Base-by-base conservation (phyloP, 257 asterid species). In the Leptodermis oblonga region DNA sequence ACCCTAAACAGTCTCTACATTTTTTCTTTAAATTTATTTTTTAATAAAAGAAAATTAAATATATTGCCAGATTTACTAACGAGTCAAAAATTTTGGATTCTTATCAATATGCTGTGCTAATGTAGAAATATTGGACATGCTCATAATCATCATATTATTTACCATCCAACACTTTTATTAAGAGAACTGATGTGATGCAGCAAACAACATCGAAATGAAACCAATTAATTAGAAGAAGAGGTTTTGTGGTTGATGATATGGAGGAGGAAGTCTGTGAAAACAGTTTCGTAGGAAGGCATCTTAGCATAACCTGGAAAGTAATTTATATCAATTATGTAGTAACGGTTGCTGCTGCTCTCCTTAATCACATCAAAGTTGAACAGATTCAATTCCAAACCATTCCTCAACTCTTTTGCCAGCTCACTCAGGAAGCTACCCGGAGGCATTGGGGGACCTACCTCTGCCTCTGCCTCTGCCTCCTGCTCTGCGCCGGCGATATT, bases 251-350 rank as follows among this genome's bases (percentile, higher is more conserved):
- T 78, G 73, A 82, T 72, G 70, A 82, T 61, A 69, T 82, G 95
- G n/a, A 87, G 89, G 71, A 92, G 82, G 71, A 92, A 92, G 61
- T 85, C 87, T 15, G 90, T 86, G 77, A 92, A 68, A 52, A 89
- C 62, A 31, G 76, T 73, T 80, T 89, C 96, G 55, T 84, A 89
- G 12, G 65, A 28, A 0, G 95, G 96, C 83, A 92, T 74, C 84
- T 92, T 92, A 0, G 89, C 93, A 68, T 83, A 92, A 22, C 96
- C 96, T 0, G 98, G 98, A 66, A 92, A 87, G 87, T 87, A 89
- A 73, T 92, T 89, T 36, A 92, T 89, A 80, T 92, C 98, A 30
- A 92, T 87, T 17, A 89, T 81, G 31, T 87, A 90, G 81, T 83
- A 89, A 17, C 88, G 70, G 31, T 82, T 87, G 33, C 26, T 22